Percentiles rank a stretch among this genome's conserved stretches.
Evolutionary conservation across 1,284 basidiomycete genomes (phyloP).

Genomic region (Trichosporon faecale): DNA sequence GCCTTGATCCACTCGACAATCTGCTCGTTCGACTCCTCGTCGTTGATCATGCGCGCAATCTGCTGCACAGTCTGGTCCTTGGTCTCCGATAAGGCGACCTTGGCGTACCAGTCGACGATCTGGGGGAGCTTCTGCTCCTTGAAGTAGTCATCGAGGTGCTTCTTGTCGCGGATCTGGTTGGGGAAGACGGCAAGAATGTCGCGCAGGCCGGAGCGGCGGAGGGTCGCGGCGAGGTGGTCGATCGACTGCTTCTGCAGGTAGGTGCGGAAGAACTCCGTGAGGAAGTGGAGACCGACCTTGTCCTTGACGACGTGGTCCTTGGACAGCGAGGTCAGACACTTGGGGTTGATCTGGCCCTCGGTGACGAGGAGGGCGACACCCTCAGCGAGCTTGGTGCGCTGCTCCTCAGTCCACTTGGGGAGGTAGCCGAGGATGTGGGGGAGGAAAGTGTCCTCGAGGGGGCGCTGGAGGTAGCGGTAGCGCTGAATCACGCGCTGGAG

Average conservation of each 20-base stretch:
- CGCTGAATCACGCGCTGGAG: conserved; percentile 92
- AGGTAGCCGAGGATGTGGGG: conserved; percentile 82
- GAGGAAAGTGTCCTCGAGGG: conserved; percentile 80
- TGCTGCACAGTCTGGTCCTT: conserved; percentile 66
- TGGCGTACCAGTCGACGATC: conserved; percentile 87
- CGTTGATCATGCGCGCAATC: conserved; percentile 60
- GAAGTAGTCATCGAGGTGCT: conserved; percentile 79
- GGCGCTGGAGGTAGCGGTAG: conserved; percentile 98
- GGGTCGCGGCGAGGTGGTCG: conserved; percentile 72
- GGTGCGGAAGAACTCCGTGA: conserved; percentile 71
- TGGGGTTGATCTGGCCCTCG: conserved; percentile 71
- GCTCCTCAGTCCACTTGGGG: conserved; percentile 70
- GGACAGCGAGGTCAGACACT: conserved; percentile 74
- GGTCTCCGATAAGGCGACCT: conserved; percentile 72
- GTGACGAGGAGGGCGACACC: conserved; percentile 77
- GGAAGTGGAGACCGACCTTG: conserved; percentile 70
- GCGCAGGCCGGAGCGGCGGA: conserved; percentile 79
- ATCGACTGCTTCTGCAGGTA: conserved; percentile 69
- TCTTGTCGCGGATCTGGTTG: conserved; percentile 68
- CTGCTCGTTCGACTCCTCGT: conserved; percentile 57
- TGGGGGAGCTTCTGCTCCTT: conserved; percentile 69
- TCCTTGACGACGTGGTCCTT: conserved; percentile 96
- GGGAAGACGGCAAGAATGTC: conserved; percentile 87
- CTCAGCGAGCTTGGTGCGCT: conserved; percentile 77
- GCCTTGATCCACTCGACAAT: conserved; percentile 70